Percentiles rank a stretch among this genome's conserved stretches.
These are phyloP conservation scores for Malassezia brasiliensis DNA, from an alignment of 1,284 basidiomycete species.

Conservation along the genomic window DNA sequence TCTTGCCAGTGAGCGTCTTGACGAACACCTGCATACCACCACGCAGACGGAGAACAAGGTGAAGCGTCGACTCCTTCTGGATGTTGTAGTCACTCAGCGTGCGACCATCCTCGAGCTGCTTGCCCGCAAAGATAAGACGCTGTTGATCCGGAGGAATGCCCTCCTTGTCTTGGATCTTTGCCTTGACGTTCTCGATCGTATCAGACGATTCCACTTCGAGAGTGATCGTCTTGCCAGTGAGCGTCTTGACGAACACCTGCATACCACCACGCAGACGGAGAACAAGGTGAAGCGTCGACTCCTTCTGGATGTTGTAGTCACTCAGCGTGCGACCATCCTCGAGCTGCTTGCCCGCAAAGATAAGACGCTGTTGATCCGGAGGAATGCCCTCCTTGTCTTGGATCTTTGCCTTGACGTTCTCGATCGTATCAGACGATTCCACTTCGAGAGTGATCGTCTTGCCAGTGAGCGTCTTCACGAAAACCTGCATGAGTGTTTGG, in stretches of 20 bases:
- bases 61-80: constrained; percentile 58
- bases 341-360: constrained; percentile 97
- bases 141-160: constrained; percentile 90
- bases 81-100: constrained; percentile 59
- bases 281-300: constrained; percentile 43
- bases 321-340: constrained; percentile 52
- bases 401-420: constrained; percentile 59
- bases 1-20: constrained; percentile 85
- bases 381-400: constrained; percentile 64
- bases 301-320: constrained; percentile 71
- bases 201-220: constrained; percentile 50
- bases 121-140: constrained; percentile 93
- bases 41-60: constrained; percentile 43
- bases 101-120: constrained; percentile 64
- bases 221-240: constrained; percentile 49
- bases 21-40: constrained; percentile 48
- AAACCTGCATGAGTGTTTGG: constrained; percentile 38
- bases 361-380: constrained; percentile 91
- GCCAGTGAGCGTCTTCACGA: constrained; percentile 69
- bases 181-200: constrained; percentile 49
- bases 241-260: constrained; percentile 52
- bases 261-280: constrained; percentile 53
- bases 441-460: constrained; percentile 94
- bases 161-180: constrained; percentile 55
- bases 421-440: constrained; percentile 81